Evolutionary conservation across 2,329 filamentous ascomycete genomes (phyloP).

Genomic region (Fusarium setosum): DNA sequence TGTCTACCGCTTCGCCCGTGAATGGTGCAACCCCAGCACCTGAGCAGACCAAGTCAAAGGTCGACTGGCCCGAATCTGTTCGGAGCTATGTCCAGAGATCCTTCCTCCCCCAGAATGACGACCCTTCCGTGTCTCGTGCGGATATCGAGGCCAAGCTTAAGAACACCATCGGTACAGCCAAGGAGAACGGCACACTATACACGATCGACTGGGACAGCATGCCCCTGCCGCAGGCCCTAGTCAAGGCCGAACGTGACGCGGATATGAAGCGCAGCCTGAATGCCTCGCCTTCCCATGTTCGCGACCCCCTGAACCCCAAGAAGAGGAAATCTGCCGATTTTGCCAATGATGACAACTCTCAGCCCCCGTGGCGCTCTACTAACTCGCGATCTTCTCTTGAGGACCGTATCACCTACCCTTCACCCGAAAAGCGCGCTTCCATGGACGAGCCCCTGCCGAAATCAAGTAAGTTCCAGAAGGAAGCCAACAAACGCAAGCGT

Average conservation of each 20-base stretch:
- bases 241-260: constrained; percentile 75
- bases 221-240: constrained; percentile 86
- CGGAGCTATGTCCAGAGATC: constrained; percentile 90
- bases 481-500: constrained; percentile 89
- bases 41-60: constrained; percentile 66
- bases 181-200: constrained; percentile 77
- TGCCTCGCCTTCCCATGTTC: constrained; percentile 36
- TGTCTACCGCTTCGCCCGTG: constrained; percentile 38
- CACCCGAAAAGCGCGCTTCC: constrained; percentile 54
- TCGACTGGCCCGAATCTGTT: constrained; percentile 85
- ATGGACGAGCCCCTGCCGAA: constrained; percentile 61
- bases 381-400: constrained; percentile 70
- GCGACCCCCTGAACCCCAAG: constrained; percentile 61
- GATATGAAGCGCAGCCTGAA: constrained; percentile 54
- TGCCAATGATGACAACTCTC: constrained; percentile 63
- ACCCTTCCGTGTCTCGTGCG: constrained; percentile 68
- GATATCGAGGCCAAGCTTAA: constrained; percentile 91
- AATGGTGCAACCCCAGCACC: constrained; percentile 44
- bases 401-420: constrained; percentile 77
- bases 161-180: constrained; percentile 84
- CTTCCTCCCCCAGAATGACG: constrained; percentile 79
- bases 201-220: constrained; percentile 84
- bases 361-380: constrained; percentile 81
- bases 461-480: constrained; percentile 91
- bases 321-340: constrained; percentile 86